Base-by-base conservation (phyloP, 1,284 basidiomycete species). In the Cutaneotrichosporon cyanovorans region DNA sequence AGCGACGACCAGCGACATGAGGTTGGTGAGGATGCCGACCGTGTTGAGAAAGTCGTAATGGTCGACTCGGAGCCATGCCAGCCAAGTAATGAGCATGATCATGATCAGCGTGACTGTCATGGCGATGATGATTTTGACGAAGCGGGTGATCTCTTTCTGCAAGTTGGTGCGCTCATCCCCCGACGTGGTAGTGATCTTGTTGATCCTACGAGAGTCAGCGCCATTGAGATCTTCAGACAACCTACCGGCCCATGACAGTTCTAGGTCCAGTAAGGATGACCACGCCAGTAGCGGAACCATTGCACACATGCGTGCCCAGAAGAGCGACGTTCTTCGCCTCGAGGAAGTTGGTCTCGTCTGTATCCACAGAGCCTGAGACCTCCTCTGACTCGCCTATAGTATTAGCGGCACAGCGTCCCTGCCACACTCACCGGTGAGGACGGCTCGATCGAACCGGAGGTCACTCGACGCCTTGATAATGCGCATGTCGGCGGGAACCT, bases 271-370 rank as follows among this genome's bases (percentile, higher is more conserved):
- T 79, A 32, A 77, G 76, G 42, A 81, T 76, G 23, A 80, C 79
- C 19, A 80, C 64, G 25, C 62, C 65, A n/a, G 68, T 69, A 46
- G 78, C 81, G 21, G 66, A 76, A 4, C 82, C 82, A 40, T 77
- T 76, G 3, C 78, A 75, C 57, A 79, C 80, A 23, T 79, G 73
- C 0, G 81, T 82, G 11, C 81, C 81, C 62, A 80, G 78, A 6
- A 84, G 71, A 4, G 78, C 80, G 40, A 83, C 72, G 62, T 83
- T 83, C 51, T 76, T 73, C 18, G 77, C 79, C 59, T 81, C 80
- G 6, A 82, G 74, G 16, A 78, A 72, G 48, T 81, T 83, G 18
- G 75, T 67, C 6, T 78, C 77, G 4, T 77, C 79, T 12, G 66
- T 60, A 21, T 80, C 76, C 32, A 80, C 62, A 2, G 73, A 72